Conservation (phyloP, 2,329 filamentous ascomycete species). For the Grosmannia penicillata region DNA sequence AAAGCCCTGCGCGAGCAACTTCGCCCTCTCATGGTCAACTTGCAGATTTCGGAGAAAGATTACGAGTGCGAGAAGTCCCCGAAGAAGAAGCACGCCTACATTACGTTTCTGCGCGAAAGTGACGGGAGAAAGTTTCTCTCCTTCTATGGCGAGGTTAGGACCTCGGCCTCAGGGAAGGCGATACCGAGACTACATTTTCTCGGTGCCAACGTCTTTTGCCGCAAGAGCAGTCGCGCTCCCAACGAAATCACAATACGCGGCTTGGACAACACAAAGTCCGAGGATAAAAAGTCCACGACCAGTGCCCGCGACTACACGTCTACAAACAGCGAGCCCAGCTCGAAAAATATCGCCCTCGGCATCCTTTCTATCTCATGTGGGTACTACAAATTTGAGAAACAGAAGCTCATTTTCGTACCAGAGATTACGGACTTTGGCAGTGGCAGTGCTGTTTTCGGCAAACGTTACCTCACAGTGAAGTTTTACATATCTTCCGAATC, state of each 20-base stretch:
- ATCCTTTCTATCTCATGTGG: constrained; percentile 2
- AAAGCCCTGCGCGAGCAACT: constrained; percentile 23
- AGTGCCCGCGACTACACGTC: neutral
- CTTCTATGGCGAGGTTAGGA: constrained; percentile 14
- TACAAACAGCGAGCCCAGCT: too few species aligned
- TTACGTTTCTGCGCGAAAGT: constrained; percentile 25
- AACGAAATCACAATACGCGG: constrained; percentile 9
- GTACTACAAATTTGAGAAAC: constrained; percentile 27
- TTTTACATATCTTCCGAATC: constrained; percentile 9
- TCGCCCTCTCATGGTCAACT: constrained; percentile 20
- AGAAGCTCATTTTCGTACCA: constrained; percentile 25
- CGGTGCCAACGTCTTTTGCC: constrained; percentile 16
- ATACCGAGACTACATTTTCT: constrained; percentile 15
- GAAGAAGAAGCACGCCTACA: constrained; percentile 18
- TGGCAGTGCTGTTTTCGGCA: constrained; percentile 26
- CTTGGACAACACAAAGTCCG: constrained; percentile 8
- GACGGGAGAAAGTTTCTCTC: constrained; percentile 29
- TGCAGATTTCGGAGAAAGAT: constrained; percentile 21
- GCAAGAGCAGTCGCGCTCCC: constrained; percentile 7
- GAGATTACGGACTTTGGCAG: constrained; percentile 22
- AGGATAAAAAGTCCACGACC: constrained; percentile 9
- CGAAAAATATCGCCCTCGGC: constrained; percentile 3
- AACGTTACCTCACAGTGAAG: constrained; percentile 24
- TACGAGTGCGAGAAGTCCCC: constrained; percentile 28
- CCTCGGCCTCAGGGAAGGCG: constrained; percentile 7